Evolutionary conservation across 1,284 basidiomycete genomes (phyloP).

Genomic region (Moniliella sp.): DNA sequence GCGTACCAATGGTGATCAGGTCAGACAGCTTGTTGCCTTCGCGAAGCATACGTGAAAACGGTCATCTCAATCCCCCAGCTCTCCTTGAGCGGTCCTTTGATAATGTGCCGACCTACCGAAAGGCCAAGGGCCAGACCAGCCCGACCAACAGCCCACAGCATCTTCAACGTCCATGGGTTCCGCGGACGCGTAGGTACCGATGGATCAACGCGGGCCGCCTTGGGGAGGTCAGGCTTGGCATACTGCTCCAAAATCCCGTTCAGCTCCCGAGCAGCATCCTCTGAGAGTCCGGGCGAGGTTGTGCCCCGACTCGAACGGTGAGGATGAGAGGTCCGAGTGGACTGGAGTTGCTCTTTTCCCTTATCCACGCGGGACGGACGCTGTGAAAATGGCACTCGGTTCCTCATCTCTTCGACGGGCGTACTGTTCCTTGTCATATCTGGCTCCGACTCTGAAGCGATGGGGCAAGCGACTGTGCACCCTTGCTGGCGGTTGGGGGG

Average conservation of each 20-base stretch:
- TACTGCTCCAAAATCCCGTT: slow-evolving; percentile 25
- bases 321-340: neutral
- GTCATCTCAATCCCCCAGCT: slow-evolving; percentile 58
- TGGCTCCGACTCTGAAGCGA: no score
- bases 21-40: slow-evolving; percentile 62
- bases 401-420: no score
- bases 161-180: slow-evolving; percentile 17
- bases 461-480: no score
- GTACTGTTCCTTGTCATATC: no score
- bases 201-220: slow-evolving; percentile 21
- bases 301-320: slow-evolving; percentile 3
- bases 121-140: slow-evolving; percentile 27
- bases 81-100: slow-evolving; percentile 52
- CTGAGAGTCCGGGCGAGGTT: slow-evolving; percentile 11
- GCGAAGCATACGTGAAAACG: slow-evolving; percentile 50
- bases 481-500: no score
- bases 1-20: slow-evolving; percentile 52
- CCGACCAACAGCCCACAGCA: slow-evolving; percentile 23
- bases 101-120: slow-evolving; percentile 25
- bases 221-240: slow-evolving; percentile 13
- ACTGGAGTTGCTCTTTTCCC: neutral
- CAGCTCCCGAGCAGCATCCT: no score
- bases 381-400: no score
- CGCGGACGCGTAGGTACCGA: slow-evolving; percentile 7
- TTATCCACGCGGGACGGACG: no score